phyloP scores from a whole-genome alignment of 1,139 yeast species.

The Candida sanyaensis region DNA sequence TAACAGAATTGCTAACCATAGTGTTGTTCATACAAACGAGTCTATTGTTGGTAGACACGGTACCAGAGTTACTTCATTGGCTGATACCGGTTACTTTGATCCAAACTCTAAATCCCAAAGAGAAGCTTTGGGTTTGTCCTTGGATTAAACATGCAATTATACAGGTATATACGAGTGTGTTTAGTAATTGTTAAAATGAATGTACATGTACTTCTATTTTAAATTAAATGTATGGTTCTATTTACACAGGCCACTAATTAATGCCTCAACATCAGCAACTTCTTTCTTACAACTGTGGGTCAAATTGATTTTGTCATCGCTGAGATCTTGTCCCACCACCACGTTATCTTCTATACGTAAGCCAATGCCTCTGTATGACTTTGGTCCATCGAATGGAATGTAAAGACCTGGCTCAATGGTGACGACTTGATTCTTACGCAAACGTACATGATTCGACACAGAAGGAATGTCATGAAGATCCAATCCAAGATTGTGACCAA shows the following conservation, averaged over 20 bases:
- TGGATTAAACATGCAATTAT: too few relatives aligned
- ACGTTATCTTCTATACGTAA: conserved; percentile 93
- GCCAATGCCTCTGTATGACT: conserved; percentile 84
- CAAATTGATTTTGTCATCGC: conserved; percentile 56
- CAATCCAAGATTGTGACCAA: conserved; percentile 93
- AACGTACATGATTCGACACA: conserved; percentile 50
- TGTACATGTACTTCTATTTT: too few relatives aligned
- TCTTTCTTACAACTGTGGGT: conserved; percentile 87
- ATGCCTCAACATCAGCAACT: conserved; percentile 70
- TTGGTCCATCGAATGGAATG: conserved; percentile 73
- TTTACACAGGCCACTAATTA: conserved; percentile 37
- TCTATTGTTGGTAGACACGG: too few relatives aligned
- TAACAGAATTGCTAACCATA: too few relatives aligned
- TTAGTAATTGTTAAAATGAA: too few relatives aligned
- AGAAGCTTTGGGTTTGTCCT: too few relatives aligned
- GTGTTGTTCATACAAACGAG: too few relatives aligned
- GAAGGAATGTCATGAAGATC: conserved; percentile 87
- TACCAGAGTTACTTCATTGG: too few relatives aligned
- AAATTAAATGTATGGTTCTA: conserved; percentile 40
- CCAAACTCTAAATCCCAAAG: too few relatives aligned
- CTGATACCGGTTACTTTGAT: too few relatives aligned
- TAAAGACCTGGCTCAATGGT: conserved; percentile 96
- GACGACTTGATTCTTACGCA: conserved; percentile 69
- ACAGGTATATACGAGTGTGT: too few relatives aligned
- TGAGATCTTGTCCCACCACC: conserved; percentile 61